Evolutionary conservation across 768 basidiomycete genomes (phyloP).

Genomic region (Lactarius deliciosus): DNA sequence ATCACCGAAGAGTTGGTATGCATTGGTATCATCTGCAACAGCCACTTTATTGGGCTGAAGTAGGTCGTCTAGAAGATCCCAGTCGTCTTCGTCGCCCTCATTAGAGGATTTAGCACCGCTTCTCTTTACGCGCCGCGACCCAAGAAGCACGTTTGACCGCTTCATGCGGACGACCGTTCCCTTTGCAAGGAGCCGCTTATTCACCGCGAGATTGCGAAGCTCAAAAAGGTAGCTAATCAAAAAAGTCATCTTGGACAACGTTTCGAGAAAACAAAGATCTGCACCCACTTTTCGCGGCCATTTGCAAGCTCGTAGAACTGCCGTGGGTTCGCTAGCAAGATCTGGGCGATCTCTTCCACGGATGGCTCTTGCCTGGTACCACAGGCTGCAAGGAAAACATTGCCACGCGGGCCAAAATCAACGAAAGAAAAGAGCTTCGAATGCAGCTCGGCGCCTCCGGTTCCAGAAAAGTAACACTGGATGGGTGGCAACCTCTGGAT

Average conservation of each 20-base stretch:
- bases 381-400: constrained; percentile 80
- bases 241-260: background rate
- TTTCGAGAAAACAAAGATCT: constrained; percentile 9
- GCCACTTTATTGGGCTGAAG: constrained; percentile 67
- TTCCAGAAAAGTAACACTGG: constrained; percentile 68
- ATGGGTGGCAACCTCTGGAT: constrained; percentile 46
- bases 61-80: constrained; percentile 72
- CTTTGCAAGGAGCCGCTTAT: constrained; percentile 51
- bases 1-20: constrained; percentile 76
- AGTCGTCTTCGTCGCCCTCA: constrained; percentile 69
- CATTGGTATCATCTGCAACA: constrained; percentile 83
- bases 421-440: constrained; percentile 85
- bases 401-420: constrained; percentile 80
- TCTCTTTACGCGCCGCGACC: constrained; percentile 57
- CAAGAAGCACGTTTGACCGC: constrained; percentile 68
- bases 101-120: constrained; percentile 33
- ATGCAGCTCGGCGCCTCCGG: constrained; percentile 58
- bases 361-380: constrained; percentile 88
- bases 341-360: constrained; percentile 74
- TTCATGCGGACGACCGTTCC: constrained; percentile 65
- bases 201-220: constrained; percentile 83
- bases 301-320: constrained; percentile 71
- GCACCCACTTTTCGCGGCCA: constrained; percentile 62
- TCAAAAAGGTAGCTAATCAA: constrained; percentile 71
- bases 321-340: constrained; percentile 64